Evolutionary conservation across 2,329 filamentous ascomycete species (phyloP).

Genomic region (Epichloe coenophiala): DNA sequence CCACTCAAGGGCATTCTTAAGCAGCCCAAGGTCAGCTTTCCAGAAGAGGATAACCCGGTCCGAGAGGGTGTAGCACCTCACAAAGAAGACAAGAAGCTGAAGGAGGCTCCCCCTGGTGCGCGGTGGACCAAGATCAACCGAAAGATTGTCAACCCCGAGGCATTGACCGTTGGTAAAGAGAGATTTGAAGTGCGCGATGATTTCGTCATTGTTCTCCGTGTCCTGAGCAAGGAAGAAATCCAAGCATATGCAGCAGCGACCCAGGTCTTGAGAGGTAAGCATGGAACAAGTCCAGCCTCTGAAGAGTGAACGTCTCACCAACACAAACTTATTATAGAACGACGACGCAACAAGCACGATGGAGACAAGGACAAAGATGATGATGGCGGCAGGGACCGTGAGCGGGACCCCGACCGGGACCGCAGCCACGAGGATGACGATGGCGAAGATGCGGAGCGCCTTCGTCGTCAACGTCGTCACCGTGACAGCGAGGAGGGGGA

Average conservation of each 20-base stretch:
- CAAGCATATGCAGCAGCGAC: conserved; percentile 75
- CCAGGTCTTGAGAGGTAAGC: conserved; percentile 62
- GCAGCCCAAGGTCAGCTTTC: conserved; percentile 67
- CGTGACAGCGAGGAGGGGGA: conserved; percentile 11
- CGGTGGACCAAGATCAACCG: conserved; percentile 91
- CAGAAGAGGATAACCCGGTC: conserved; percentile 70
- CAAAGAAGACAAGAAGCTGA: conserved; percentile 64
- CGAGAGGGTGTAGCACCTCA: conserved; percentile 88
- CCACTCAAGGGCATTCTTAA: conserved; percentile 77
- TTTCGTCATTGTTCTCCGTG: conserved; percentile 83
- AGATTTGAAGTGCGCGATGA: conserved; percentile 81
- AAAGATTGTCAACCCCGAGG: conserved; percentile 78
- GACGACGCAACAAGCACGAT: conserved; percentile 20
- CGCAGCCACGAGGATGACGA: conserved; percentile 4
- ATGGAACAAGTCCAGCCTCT: not conserved
- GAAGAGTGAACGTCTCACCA: not conserved
- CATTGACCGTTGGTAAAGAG: conserved; percentile 75
- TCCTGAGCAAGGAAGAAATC: conserved; percentile 79
- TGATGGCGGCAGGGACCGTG: conserved; percentile 1
- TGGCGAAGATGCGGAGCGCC: conserved; percentile 11
- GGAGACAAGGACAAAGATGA: conserved; percentile 23
- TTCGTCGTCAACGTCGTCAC: conserved; percentile 4
- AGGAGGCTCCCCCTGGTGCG: conserved; percentile 68
- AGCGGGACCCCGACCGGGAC: conserved; percentile 1
- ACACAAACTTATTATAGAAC: conserved; percentile 10